phyloP scores from a whole-genome alignment of 2,329 filamentous ascomycete genomes.

The Aspergillus sergii region DNA sequence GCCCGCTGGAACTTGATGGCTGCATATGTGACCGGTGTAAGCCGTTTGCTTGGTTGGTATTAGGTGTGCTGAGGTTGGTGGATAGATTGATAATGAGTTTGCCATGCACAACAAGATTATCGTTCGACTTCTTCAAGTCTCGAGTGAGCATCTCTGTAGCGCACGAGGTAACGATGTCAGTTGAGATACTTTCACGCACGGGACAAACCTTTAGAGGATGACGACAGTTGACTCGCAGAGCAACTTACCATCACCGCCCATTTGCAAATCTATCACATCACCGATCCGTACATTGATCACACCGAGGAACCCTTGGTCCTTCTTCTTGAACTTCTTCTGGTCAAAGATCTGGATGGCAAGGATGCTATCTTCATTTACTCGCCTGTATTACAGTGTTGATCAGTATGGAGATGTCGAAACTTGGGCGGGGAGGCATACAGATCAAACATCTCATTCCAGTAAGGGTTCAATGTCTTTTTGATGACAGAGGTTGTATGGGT shows the following conservation, averaged over 20 bases:
- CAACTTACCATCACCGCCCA: constrained; percentile 82
- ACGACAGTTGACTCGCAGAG: background rate
- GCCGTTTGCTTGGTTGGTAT: constrained; percentile 55
- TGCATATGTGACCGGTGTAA: constrained; percentile 37
- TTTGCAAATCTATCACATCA: constrained; percentile 86
- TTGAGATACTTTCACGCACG: background rate
- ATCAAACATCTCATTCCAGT: constrained; percentile 99
- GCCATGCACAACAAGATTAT: constrained; percentile 95
- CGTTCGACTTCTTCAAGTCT: constrained; percentile 95
- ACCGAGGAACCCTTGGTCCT: constrained; percentile 97
- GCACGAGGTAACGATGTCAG: constrained; percentile 17
- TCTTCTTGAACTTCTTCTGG: constrained; percentile 99
- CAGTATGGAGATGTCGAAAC: constrained; percentile 9
- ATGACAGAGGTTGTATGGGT: constrained; percentile 97
- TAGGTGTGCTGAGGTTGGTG: constrained; percentile 77
- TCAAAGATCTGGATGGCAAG: constrained; percentile 98
- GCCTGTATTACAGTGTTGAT: constrained; percentile 55
- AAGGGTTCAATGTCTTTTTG: constrained; percentile 97
- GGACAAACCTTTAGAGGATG: background rate
- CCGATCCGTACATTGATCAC: constrained; percentile 97
- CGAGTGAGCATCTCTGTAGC: constrained; percentile 87
- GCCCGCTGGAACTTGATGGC: constrained; percentile 41
- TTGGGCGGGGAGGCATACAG: constrained; percentile 61
- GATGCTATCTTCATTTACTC: constrained; percentile 92
- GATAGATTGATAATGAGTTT: constrained; percentile 97